phyloP scores from a whole-genome alignment of 2,329 filamentous ascomycete genomes.

The Diaporthe capsici region DNA sequence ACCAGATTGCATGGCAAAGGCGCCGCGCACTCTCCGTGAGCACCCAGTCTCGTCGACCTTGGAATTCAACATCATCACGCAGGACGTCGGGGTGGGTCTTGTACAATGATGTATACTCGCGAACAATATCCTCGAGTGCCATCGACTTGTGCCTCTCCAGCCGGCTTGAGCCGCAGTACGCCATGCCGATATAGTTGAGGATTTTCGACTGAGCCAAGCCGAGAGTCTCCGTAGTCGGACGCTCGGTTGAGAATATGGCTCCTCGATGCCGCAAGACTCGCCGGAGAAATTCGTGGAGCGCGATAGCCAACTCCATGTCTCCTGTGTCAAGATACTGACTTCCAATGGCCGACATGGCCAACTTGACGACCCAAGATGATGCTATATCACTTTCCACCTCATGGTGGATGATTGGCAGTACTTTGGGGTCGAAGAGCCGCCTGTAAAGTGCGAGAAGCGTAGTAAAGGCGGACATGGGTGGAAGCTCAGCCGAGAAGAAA shows the following conservation, averaged over 20 bases:
- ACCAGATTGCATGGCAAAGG: slow-evolving; percentile 35
- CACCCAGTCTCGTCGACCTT: slow-evolving; percentile 3
- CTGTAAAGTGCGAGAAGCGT: slow-evolving; percentile 32
- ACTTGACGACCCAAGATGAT: slow-evolving; percentile 24
- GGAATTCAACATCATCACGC: background rate
- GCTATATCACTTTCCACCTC: background rate
- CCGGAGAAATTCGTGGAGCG: slow-evolving; percentile 36
- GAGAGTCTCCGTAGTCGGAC: background rate
- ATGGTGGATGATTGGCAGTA: slow-evolving; percentile 26
- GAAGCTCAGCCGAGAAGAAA: slow-evolving; percentile 25
- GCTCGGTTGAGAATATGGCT: background rate
- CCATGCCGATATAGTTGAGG: slow-evolving; percentile 36
- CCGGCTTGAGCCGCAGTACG: slow-evolving; percentile 30
- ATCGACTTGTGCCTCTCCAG: slow-evolving; percentile 24
- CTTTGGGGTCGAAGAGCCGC: slow-evolving; percentile 25
- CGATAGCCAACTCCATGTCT: slow-evolving; percentile 17
- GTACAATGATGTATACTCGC: slow-evolving; percentile 22
- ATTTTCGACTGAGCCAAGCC: slow-evolving; percentile 29
- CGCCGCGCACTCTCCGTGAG: slow-evolving; percentile 27
- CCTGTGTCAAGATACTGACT: slow-evolving; percentile 28
- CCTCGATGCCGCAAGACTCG: slow-evolving; percentile 27
- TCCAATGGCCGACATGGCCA: slow-evolving; percentile 37
- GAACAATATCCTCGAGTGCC: slow-evolving; percentile 23
- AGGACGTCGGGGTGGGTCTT: background rate
- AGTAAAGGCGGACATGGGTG: slow-evolving; percentile 14